Percentiles rank a stretch among this genome's conserved stretches.
These are phyloP conservation scores for Phytophthora pisi DNA, from an alignment of 352 stramenopile genomes.

Conservation along the genomic window DNA sequence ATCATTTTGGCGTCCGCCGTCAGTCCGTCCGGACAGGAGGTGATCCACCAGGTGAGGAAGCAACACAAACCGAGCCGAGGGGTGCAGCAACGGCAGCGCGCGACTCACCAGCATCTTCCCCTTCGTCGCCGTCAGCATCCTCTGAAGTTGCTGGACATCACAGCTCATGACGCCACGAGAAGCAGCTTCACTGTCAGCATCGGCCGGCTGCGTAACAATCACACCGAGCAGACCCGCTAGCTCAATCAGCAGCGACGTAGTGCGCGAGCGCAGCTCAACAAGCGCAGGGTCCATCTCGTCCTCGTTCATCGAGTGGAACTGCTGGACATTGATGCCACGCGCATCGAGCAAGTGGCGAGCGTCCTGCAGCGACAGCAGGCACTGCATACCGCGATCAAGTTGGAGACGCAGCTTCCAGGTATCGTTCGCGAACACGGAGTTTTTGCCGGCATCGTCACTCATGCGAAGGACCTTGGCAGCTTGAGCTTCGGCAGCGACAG, in stretches of 20 bases:
- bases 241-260: constrained; percentile 73
- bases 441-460: constrained; percentile 43
- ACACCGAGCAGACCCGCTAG: constrained; percentile 71
- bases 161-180: constrained; percentile 47
- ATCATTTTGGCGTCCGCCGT: constrained; percentile 37
- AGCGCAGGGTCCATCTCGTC: constrained; percentile 76
- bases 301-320: constrained; percentile 83
- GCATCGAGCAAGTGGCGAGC: constrained; percentile 83
- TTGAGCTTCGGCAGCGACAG: constrained; percentile 30
- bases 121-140: constrained; percentile 65
- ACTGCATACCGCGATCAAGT: constrained; percentile 78
- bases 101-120: constrained; percentile 81
- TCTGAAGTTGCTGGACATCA: constrained; percentile 57
- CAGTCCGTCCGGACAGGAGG: constrained; percentile 52
- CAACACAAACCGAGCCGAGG: constrained; percentile 79
- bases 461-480: constrained; percentile 65
- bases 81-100: constrained; percentile 76
- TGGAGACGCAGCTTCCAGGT: constrained; percentile 74
- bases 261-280: constrained; percentile 65
- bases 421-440: constrained; percentile 78
- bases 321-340: constrained; percentile 83
- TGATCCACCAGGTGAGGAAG: constrained; percentile 71
- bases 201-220: constrained; percentile 25
- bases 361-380: constrained; percentile 80
- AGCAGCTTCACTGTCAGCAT: constrained; percentile 14